Base-by-base conservation (phyloP, 1,284 basidiomycete species). In the Ustilago hordei region DNA sequence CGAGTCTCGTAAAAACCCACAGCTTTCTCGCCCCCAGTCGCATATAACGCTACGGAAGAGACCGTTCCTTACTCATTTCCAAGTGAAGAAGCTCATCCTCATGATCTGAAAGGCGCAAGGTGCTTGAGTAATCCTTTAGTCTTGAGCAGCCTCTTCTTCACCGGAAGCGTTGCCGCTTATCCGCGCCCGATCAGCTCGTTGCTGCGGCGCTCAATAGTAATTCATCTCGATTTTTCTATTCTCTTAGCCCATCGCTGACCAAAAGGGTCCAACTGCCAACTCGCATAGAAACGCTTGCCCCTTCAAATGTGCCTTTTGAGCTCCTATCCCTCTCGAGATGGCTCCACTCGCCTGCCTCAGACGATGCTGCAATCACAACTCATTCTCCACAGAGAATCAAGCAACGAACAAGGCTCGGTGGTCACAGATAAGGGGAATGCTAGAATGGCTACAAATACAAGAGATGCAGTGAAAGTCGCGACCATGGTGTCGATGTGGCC, bases 401-500 rank as follows among this genome's bases (percentile, higher is more conserved):
- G 39, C 39, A 41, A 11, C 6, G 3, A 6, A 15, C 7, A 41
- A 2, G 7, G 19, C 8, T 4, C 8, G 43, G 7, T 45, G 43
- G n/a, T 45, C 43, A 45, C n/a, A 11, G n/a, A 15, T 5, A 45
- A 28, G 23, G 19, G 50, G 23, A 45, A 56, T 57, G 61, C 55
- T 55, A 52, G n/a, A 7, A 15, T 9, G 8, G 59, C 11, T 60
- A 60, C 59, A 60, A 60, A 45, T 60, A 60, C 59, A 60, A 43
- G 54, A 55, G 15, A n/a, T 54, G 52, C 48, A 50, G 31, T n/a
- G 23, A 13, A 50, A 50, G n/a, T 12, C 13, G 31, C 5, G 28
- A 50, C 28, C 13, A 32, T 50, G 31, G 28, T 48, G n/a, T 32
- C 28, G 4, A 28, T 19, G 43, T n/a, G n/a, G 19, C 1, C 43